Conservation (phyloP, 73 alveolate genomes). For the Tetrahymena elliotti region DNA sequence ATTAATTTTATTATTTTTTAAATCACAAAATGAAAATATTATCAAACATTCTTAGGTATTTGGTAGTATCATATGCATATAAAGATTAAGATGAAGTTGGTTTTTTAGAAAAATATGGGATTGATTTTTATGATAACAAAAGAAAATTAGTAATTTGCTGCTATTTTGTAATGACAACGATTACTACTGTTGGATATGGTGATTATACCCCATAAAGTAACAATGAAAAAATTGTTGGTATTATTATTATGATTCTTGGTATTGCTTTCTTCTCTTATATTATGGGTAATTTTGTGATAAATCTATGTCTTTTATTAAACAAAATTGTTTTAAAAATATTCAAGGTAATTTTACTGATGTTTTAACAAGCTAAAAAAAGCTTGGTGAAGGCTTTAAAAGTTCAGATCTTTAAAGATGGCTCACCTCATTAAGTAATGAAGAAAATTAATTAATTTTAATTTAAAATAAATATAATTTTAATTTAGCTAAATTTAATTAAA, state of each 20-base stretch:
- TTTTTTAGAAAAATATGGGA: constrained; percentile 58
- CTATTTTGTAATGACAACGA: constrained; percentile 81
- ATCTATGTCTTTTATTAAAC: too few relatives aligned
- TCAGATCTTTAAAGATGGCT: constrained; percentile 75
- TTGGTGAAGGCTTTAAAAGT: constrained; percentile 77
- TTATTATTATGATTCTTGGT: constrained; percentile 80
- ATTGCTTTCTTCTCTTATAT: constrained; percentile 89
- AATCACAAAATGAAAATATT: too few relatives aligned
- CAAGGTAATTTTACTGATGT: constrained; percentile 48
- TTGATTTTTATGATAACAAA: constrained; percentile 47
- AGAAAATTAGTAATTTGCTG: constrained; percentile 64
- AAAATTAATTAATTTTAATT: not conserved
- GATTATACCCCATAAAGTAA: constrained; percentile 75
- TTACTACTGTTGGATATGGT: constrained; percentile 90
- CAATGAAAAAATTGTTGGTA: constrained; percentile 71
- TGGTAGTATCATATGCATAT: constrained; percentile 21
- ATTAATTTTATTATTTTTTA: constrained; percentile 50
- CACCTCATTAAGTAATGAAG: constrained; percentile 48
- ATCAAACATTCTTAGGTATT: not conserved
- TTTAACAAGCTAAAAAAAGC: constrained; percentile 62
- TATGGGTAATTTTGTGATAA: constrained; percentile 78
- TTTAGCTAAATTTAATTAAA: constrained; percentile 38
- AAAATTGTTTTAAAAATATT: too few relatives aligned
- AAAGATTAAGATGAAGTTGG: constrained; percentile 37
- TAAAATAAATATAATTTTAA: not conserved